phyloP scores from a whole-genome alignment of 371 early-diverging fungal genomes.

The Nosema granulosis region DNA sequence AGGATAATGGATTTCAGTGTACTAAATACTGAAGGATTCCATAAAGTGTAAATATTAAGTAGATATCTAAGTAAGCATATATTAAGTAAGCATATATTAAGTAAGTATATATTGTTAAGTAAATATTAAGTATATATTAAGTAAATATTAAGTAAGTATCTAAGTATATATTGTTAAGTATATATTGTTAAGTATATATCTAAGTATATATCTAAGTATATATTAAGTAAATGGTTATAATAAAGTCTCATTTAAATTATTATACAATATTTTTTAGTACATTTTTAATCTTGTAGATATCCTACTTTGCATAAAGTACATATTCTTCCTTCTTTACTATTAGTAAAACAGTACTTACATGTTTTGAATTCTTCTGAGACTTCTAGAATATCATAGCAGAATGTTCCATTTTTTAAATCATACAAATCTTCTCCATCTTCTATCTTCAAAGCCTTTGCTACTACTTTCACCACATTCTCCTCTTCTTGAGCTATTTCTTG shows the following conservation, averaged over 20 bases:
- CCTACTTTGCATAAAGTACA: slow-evolving; percentile 49
- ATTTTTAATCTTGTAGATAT: slow-evolving; percentile 20
- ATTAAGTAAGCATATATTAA: too few species aligned
- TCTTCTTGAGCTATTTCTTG: background rate
- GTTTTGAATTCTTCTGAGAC: background rate
- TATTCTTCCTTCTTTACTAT: slow-evolving; percentile 11
- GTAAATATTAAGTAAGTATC: too few species aligned
- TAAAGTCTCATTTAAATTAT: background rate
- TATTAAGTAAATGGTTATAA: too few species aligned
- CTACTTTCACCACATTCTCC: background rate
- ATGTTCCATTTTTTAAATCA: slow-evolving; percentile 5
- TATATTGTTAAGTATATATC: too few species aligned
- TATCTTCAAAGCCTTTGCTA: slow-evolving; percentile 17
- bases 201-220: too few species aligned
- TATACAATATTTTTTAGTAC: background rate
- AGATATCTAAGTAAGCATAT: too few species aligned
- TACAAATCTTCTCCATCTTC: slow-evolving; percentile 15
- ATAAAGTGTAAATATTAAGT: slow-evolving; percentile 36
- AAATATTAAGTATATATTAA: too few species aligned
- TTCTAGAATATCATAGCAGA: slow-evolving; percentile 42
- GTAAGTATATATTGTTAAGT: too few species aligned
- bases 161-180: too few species aligned
- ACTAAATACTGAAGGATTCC: slow-evolving; percentile 56
- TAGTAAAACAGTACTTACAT: slow-evolving; percentile 40
- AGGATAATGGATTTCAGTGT: slow-evolving; percentile 28